phyloP scores from a whole-genome alignment of 163 green algal species.

The Coccomyxa subellipsoidea region DNA sequence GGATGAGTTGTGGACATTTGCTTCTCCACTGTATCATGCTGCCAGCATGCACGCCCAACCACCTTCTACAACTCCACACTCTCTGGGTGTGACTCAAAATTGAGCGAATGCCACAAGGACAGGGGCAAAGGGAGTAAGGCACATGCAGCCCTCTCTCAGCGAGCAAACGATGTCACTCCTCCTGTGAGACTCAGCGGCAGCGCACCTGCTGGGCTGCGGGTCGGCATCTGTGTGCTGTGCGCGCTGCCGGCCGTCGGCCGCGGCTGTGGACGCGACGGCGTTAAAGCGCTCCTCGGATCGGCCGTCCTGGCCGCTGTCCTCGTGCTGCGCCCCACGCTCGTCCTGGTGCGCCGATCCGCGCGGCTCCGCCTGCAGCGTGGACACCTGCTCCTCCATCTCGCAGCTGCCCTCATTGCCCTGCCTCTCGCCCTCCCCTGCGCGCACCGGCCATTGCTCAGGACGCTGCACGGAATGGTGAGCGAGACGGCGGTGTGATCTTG shows the following conservation, averaged over 20 bases:
- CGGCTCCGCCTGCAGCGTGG: neutral
- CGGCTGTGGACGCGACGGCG: neutral
- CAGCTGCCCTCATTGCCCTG: neutral
- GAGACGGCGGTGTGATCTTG: neutral
- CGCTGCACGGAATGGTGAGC: neutral
- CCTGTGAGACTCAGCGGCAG: no score
- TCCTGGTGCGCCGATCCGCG: neutral
- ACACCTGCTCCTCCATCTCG: conserved; percentile 1
- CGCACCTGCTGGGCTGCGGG: neutral
- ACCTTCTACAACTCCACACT: no score
- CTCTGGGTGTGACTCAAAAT: no score
- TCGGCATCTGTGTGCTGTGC: neutral
- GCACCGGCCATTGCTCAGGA: neutral
- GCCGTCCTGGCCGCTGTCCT: neutral
- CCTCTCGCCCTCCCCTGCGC: neutral
- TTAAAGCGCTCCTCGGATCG: neutral
- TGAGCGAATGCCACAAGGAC: no score
- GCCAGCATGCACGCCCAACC: no score
- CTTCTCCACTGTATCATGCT: neutral
- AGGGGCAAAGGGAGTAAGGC: no score
- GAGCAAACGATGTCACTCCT: no score
- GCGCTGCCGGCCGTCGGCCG: neutral
- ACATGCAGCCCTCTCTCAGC: no score
- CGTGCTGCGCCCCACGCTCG: neutral
- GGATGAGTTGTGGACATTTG: neutral